phyloP scores from a whole-genome alignment of 208 protist genomes.

The Acanthamoeba divionensis region DNA sequence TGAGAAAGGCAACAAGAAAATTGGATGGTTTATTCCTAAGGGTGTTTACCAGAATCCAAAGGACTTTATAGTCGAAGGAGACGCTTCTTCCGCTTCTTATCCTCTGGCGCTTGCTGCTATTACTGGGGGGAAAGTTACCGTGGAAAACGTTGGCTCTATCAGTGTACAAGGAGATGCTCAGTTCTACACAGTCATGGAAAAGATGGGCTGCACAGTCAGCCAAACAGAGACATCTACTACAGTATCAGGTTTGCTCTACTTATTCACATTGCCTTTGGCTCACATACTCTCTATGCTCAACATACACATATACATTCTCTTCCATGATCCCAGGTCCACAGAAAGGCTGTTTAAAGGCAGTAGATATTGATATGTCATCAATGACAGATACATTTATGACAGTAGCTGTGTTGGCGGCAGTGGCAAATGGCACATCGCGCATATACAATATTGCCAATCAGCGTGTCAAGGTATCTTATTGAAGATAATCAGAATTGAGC shows the following conservation, averaged over 20 bases:
- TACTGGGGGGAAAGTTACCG: constrained; percentile 71
- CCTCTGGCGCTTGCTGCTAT: constrained; percentile 80
- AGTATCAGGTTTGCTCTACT: constrained; percentile 51
- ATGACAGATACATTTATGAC: constrained; percentile 87
- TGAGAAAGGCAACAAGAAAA: constrained; percentile 9
- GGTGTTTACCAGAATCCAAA: constrained; percentile 52
- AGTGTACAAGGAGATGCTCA: constrained; percentile 78
- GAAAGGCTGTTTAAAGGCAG: constrained; percentile 37
- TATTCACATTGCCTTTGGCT: too few species aligned
- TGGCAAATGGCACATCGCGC: constrained; percentile 68
- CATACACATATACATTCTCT: too few species aligned
- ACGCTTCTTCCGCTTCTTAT: constrained; percentile 82
- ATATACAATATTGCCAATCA: constrained; percentile 82
- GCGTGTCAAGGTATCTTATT: constrained; percentile 82
- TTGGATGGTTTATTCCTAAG: constrained; percentile 4
- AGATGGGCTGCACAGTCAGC: constrained; percentile 77
- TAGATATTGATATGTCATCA: constrained; percentile 77
- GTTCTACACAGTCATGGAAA: constrained; percentile 72
- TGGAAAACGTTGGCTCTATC: constrained; percentile 64
- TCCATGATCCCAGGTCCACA: not conserved
- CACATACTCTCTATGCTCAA: too few species aligned
- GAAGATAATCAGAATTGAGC: not conserved
- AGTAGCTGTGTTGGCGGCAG: constrained; percentile 70
- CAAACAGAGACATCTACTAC: constrained; percentile 69
- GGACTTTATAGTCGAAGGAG: constrained; percentile 66